Evolutionary conservation across 2,329 filamentous ascomycete species (phyloP).

Genomic region (Teratosphaeria gauchensis): DNA sequence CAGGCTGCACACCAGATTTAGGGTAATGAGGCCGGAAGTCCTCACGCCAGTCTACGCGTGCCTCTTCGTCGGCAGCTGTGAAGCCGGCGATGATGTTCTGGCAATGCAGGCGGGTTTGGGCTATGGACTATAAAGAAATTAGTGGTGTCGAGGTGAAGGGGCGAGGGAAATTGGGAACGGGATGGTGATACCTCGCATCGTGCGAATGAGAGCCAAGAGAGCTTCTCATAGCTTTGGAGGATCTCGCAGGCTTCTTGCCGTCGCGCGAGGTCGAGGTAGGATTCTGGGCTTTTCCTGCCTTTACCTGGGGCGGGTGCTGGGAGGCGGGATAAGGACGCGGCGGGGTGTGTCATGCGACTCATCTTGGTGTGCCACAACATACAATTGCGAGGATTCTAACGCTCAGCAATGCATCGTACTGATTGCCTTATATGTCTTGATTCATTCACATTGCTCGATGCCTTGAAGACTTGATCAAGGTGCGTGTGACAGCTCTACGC

Average conservation of each 20-base stretch:
- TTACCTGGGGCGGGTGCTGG: not conserved
- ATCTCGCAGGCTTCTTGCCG: conserved; percentile 18
- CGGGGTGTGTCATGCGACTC: too few species aligned
- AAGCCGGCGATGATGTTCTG: conserved; percentile 23
- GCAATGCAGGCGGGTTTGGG: conserved; percentile 24
- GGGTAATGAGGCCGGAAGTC: conserved; percentile 17
- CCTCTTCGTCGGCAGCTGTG: conserved; percentile 11
- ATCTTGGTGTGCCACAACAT: too few species aligned
- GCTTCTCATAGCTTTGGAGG: conserved; percentile 24
- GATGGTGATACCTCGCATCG: conserved; percentile 19
- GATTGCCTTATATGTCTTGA: too few species aligned
- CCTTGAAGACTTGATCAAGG: too few species aligned
- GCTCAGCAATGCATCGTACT: too few species aligned
- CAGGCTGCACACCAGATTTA: conserved; percentile 4
- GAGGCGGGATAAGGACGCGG: not conserved
- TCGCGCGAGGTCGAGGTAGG: conserved; percentile 14
- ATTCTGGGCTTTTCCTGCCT: conserved; percentile 14
- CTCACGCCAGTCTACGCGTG: conserved; percentile 14
- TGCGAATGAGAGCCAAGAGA: conserved; percentile 19
- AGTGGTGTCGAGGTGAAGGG: too few species aligned
- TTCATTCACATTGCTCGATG: too few species aligned
- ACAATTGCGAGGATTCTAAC: too few species aligned
- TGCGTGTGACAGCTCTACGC: too few species aligned
- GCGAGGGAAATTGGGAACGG: too few species aligned
- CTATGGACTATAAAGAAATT: too few species aligned